Conservation (phyloP, 2,329 filamentous ascomycete genomes). For the Penicillium rolfsii region DNA sequence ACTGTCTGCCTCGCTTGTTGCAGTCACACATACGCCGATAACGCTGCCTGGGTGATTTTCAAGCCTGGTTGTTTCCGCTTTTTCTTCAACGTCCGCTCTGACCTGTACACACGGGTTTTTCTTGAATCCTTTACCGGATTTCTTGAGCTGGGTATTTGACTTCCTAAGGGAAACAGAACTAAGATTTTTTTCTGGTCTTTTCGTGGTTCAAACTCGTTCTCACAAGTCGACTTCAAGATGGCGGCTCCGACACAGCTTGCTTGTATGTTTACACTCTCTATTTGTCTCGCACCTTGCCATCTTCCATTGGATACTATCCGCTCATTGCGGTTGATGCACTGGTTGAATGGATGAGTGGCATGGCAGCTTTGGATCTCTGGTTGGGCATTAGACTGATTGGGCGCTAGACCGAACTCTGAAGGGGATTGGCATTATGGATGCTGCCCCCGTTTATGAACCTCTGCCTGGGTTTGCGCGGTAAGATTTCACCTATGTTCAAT, state of each 20-base stretch:
- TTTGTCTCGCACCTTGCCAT: neutral
- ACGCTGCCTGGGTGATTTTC: slow-evolving; percentile 1
- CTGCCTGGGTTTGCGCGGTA: slow-evolving; percentile 75
- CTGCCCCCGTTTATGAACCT: slow-evolving; percentile 82
- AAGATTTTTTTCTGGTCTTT: slow-evolving; percentile 19
- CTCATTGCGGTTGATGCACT: neutral
- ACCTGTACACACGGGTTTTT: neutral
- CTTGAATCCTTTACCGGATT: neutral
- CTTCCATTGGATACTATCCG: neutral
- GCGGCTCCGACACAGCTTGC: slow-evolving; percentile 91
- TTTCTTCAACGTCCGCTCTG: neutral
- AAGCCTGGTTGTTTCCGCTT: neutral
- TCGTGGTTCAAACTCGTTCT: slow-evolving; percentile 16
- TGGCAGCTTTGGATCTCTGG: slow-evolving; percentile 1
- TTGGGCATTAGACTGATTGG: slow-evolving; percentile 24
- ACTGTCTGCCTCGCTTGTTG: neutral
- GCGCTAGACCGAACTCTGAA: slow-evolving; percentile 84
- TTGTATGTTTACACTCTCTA: slow-evolving; percentile 56
- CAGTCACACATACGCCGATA: neutral
- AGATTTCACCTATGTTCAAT: neutral
- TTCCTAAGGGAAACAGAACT: slow-evolving; percentile 10
- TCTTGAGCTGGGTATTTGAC: neutral
- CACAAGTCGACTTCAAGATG: slow-evolving; percentile 57
- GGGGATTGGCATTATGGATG: slow-evolving; percentile 91
- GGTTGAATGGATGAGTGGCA: neutral